A percentile compares a stretch with the other conserved stretches of the same genome.
These are phyloP conservation scores for Thoreauomyces humboldtii DNA, from an alignment of 192 early-diverging fungal species.

Conservation along the genomic window DNA sequence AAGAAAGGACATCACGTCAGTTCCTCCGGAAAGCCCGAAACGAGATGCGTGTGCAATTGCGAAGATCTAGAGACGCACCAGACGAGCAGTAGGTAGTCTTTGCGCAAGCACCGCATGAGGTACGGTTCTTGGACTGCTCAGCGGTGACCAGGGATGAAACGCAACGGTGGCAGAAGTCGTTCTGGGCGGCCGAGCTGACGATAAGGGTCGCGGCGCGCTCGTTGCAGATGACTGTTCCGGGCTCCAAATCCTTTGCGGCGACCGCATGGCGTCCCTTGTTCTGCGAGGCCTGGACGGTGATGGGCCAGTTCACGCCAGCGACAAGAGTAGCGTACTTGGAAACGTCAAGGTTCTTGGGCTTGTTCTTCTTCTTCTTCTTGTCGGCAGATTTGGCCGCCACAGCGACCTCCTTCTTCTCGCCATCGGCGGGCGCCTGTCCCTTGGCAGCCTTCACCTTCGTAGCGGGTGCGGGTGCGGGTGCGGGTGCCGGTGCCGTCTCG, in stretches of 20 bases:
- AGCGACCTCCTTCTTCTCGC: background rate
- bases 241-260: slow-evolving; percentile 15
- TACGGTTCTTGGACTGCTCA: slow-evolving; percentile 1
- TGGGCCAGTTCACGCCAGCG: slow-evolving; percentile 6
- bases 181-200: slow-evolving; percentile 10
- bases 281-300: slow-evolving; percentile 22
- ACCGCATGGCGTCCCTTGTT: slow-evolving; percentile 29
- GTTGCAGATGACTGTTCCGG: slow-evolving; percentile 27
- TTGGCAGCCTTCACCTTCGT: background rate
- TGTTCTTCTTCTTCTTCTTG: slow-evolving; percentile 8
- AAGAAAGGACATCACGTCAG: no score
- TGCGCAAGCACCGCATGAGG: slow-evolving; percentile 19
- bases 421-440: background rate
- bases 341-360: slow-evolving; percentile 12
- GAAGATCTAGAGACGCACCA: no score
- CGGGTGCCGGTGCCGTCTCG: background rate
- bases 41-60: no score
- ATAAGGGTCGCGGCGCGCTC: slow-evolving; percentile 27
- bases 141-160: slow-evolving; percentile 17
- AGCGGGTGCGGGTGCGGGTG: background rate
- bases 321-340: slow-evolving; percentile 13
- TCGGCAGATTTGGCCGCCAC: background rate
- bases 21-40: no score
- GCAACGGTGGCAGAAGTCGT: slow-evolving; percentile 30
- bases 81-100: slow-evolving; percentile 50